Evolutionary conservation across 1,284 basidiomycete genomes (phyloP).

Genomic region (Rhizoctonia solani): DNA sequence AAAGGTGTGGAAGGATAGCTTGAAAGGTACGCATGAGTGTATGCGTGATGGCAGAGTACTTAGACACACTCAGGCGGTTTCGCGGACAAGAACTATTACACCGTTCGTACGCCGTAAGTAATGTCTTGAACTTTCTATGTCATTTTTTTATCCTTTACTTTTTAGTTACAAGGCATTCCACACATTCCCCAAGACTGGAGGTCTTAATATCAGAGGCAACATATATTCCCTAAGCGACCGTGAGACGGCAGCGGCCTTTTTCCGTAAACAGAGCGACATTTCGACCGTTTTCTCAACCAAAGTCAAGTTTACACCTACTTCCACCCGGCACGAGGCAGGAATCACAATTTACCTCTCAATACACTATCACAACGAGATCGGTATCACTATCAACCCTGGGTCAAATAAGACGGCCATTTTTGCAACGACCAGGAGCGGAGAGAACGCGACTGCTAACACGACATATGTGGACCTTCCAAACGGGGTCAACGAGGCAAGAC

Average conservation of each 20-base stretch:
- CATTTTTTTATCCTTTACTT: neutral
- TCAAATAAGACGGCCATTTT: slow-evolving; percentile 28
- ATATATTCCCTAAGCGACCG: slow-evolving; percentile 38
- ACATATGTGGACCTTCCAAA: slow-evolving; percentile 19
- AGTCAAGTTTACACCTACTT: slow-evolving; percentile 31
- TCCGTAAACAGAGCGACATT: slow-evolving; percentile 36
- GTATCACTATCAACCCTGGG: slow-evolving; percentile 31
- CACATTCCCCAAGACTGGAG: slow-evolving; percentile 22
- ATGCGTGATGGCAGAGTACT: neutral
- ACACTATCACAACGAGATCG: slow-evolving; percentile 35
- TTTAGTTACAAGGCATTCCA: slow-evolving; percentile 32
- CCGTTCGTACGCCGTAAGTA: slow-evolving; percentile 36
- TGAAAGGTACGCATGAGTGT: slow-evolving; percentile 13
- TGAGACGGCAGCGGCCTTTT: slow-evolving; percentile 38
- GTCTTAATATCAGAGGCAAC: slow-evolving; percentile 35
- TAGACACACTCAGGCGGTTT: neutral
- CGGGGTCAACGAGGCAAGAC: neutral
- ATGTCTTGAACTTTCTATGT: slow-evolving; percentile 1
- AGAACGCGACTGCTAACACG: slow-evolving; percentile 18
- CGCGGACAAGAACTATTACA: slow-evolving; percentile 37
- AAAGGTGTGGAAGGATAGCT: slow-evolving; percentile 34
- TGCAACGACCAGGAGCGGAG: slow-evolving; percentile 33
- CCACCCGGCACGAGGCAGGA: slow-evolving; percentile 34
- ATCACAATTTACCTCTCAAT: slow-evolving; percentile 34
- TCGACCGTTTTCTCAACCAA: slow-evolving; percentile 21